phyloP scores from a whole-genome alignment of 495 filamentous ascomycete species.

The Lepraria neglecta region DNA sequence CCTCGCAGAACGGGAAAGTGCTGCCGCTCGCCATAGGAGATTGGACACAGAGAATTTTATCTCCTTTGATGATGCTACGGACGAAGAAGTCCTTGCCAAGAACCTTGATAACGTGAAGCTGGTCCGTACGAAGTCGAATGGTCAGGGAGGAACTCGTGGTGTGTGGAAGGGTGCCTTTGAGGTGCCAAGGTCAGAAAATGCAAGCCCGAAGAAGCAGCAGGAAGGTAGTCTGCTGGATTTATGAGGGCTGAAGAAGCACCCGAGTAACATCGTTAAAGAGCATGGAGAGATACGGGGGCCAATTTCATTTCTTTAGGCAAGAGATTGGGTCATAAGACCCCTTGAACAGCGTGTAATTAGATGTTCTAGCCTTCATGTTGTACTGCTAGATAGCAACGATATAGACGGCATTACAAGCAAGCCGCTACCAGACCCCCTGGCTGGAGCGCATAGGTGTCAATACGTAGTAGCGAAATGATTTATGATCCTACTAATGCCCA shows the following conservation, averaged over 20 bases:
- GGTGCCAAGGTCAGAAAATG: neutral
- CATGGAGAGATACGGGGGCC: no score
- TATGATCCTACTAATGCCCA: no score
- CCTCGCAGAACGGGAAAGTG: conserved; percentile 9
- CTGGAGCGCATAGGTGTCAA: no score
- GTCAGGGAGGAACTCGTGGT: conserved; percentile 11
- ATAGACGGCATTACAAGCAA: no score
- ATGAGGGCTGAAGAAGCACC: neutral
- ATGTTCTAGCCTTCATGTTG: no score
- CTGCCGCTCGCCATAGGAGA: neutral
- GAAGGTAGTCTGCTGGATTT: conserved; percentile 19
- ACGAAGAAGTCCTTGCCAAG: neutral
- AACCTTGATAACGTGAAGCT: conserved; percentile 11
- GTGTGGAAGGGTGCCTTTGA: conserved; percentile 18
- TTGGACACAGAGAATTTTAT: conserved; percentile 17
- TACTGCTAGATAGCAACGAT: no score
- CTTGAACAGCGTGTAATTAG: no score
- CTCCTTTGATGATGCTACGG: conserved; percentile 7
- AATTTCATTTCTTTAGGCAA: no score
- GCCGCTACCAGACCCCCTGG: no score
- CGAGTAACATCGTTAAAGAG: neutral
- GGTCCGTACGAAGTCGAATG: conserved; percentile 14
- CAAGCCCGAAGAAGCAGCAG: neutral
- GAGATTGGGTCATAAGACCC: no score
- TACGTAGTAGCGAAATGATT: no score